Evolutionary conservation across 2,329 filamentous ascomycete genomes (phyloP), one percentile per base, ranked within the genome.

Genomic region (Colletotrichum cereale): DNA sequence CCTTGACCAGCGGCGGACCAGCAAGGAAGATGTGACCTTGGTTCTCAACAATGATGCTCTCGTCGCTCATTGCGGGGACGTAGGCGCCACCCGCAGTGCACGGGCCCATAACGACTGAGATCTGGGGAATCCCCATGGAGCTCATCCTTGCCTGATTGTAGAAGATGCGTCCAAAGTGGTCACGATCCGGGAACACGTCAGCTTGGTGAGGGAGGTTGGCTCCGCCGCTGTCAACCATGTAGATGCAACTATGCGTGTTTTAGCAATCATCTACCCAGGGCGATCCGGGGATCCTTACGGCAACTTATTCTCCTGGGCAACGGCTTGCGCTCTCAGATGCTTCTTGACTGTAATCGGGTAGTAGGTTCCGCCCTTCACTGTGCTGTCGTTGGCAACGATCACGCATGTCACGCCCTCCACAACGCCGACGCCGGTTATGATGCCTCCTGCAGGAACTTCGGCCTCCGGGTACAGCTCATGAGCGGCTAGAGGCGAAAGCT

Each of bases 11-110:
- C 0, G 96, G 96, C 24, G 96, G 96, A 0, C 96, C 96, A 0
- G 96, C 96, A 2, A 99, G 89, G 85, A 98, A 99, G 79, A 99
- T 97, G 75, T 97, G 95, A n/a, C 96, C 96, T 81, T 98, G 95
- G 63, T 95, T 92, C 78, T 94, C 91, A 48, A 98, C 96, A 74
- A 99, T 98, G 81, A 99, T 98, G 79, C 91, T 95, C 86, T 98
- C 96, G 80, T 98, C 96, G 72, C 93, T 96, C 96, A 99, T 98
- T 77, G 94, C 94, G 14, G 96, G 96, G 14, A 98, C 95, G 80
- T 99, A 98, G 31, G 96, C 96, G 58, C 96, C 96, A 62, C 96
- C 96, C 2, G 96, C 96, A 0, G 96, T 99, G 83, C 96, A 99
- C 53, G 96, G 93, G 0, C 96, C 96, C 96, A 99, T 98, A 57